Evolutionary conservation across 2,329 filamentous ascomycete genomes (phyloP).

Genomic region (Ophiostoma ips): DNA sequence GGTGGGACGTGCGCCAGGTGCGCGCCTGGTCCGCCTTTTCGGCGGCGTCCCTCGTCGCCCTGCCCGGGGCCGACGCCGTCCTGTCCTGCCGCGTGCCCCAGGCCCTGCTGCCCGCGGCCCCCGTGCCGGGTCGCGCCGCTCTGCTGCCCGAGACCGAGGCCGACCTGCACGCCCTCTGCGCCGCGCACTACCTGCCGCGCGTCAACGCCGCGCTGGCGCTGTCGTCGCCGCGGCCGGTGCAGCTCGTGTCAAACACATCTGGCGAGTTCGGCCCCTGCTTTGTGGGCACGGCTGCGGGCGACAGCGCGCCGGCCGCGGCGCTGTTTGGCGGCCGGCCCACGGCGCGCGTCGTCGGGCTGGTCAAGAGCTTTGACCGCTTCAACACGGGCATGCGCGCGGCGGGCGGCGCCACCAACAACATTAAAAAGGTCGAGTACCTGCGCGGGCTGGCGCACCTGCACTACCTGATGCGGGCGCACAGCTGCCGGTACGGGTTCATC

Average conservation of each 20-base stretch:
- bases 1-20: conserved; percentile 90
- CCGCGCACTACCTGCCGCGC: conserved; percentile 68
- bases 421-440: conserved; percentile 80
- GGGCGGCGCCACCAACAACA: conserved; percentile 37
- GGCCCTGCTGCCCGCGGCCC: conserved; percentile 44
- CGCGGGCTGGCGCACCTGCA: conserved; percentile 76
- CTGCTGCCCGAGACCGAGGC: conserved; percentile 66
- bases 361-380: conserved; percentile 86
- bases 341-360: conserved; percentile 47
- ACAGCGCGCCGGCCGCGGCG: conserved; percentile 29
- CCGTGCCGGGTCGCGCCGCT: conserved; percentile 31
- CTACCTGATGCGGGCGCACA: conserved; percentile 83
- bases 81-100: conserved; percentile 55
- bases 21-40: conserved; percentile 74
- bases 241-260: conserved; percentile 20
- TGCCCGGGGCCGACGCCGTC: conserved; percentile 59
- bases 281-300: conserved; percentile 46
- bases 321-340: conserved; percentile 33
- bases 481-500: conserved; percentile 89
- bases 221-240: conserved; percentile 52
- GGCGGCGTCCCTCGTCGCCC: conserved; percentile 52
- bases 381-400: conserved; percentile 88
- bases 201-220: conserved; percentile 73
- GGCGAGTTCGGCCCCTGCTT: conserved; percentile 32
- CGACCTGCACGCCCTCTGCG: conserved; percentile 61